Conservation (phyloP, 2,329 filamentous ascomycete genomes). For the Penicillium palitans region DNA sequence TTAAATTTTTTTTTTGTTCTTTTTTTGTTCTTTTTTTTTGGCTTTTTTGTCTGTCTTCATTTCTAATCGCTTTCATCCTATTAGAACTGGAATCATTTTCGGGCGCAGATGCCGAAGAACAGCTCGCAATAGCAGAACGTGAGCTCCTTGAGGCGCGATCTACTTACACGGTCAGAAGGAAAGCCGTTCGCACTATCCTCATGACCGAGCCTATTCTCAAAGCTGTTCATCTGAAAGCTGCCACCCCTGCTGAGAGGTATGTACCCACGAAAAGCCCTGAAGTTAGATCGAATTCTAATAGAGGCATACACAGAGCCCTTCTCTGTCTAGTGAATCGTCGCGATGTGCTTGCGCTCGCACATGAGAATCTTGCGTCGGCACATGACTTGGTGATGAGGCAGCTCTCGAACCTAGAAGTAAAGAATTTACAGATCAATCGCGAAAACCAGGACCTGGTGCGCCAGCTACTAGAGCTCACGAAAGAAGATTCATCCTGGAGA, state of each 20-base stretch:
- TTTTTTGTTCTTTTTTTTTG: neutral
- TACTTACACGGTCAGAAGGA: constrained; percentile 67
- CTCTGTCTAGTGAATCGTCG: constrained; percentile 66
- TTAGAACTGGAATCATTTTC: constrained; percentile 41
- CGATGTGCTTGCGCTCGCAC: constrained; percentile 64
- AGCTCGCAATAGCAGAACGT: constrained; percentile 57
- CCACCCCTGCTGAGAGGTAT: constrained; percentile 69
- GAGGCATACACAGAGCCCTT: constrained; percentile 58
- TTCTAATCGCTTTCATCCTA: constrained; percentile 4
- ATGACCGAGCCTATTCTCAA: constrained; percentile 74
- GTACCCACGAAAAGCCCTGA: constrained; percentile 13
- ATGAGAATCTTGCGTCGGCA: constrained; percentile 60
- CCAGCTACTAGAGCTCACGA: constrained; percentile 63
- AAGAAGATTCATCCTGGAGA: constrained; percentile 53
- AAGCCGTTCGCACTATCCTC: constrained; percentile 67
- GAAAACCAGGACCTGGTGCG: constrained; percentile 65
- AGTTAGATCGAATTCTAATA: constrained; percentile 12
- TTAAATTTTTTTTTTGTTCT: neutral
- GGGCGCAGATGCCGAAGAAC: constrained; percentile 54
- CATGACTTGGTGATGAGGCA: constrained; percentile 54
- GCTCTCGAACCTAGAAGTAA: constrained; percentile 58
- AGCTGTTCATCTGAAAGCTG: constrained; percentile 69
- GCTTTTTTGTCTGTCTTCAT: neutral
- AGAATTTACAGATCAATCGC: constrained; percentile 57
- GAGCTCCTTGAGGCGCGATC: constrained; percentile 70